Evolutionary conservation across 805 yeast species (phyloP).

Genomic region (Ogataea degrootiae): DNA sequence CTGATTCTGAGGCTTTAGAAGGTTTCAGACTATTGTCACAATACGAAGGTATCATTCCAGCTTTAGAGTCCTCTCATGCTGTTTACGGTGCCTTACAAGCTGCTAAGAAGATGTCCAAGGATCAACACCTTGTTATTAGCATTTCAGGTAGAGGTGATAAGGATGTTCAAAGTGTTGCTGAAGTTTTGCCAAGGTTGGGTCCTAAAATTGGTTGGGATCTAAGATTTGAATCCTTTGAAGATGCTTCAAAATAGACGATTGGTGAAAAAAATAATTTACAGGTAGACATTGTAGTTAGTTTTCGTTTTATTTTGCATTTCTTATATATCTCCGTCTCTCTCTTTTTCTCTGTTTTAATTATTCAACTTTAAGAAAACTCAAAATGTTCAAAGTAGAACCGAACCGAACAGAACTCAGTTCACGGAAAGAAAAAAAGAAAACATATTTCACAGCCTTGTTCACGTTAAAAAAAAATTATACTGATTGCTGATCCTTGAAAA

Average conservation of each 20-base stretch:
- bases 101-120: constrained; percentile 78
- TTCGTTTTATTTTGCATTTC: neutral
- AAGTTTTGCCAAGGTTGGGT: constrained; percentile 83
- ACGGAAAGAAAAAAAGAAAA: too few species aligned
- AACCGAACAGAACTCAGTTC: too few species aligned
- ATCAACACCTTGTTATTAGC: constrained; percentile 79
- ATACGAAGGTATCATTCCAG: constrained; percentile 97
- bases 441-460: too few species aligned
- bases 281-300: neutral
- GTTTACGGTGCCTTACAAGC: constrained; percentile 84
- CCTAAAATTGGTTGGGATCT: constrained; percentile 94
- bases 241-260: constrained; percentile 23
- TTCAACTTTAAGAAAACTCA: too few species aligned
- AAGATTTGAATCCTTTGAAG: constrained; percentile 58
- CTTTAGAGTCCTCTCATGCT: constrained; percentile 96
- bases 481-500: too few species aligned
- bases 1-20: constrained; percentile 89
- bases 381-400: too few species aligned
- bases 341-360: too few species aligned
- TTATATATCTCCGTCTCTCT: too few species aligned
- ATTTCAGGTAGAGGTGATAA: constrained; percentile 99
- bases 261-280: neutral
- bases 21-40: constrained; percentile 89
- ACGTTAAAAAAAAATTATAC: too few species aligned
- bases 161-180: constrained; percentile 97